A percentile compares a stretch with the other conserved stretches of the same genome.
Conservation (phyloP, 2,329 filamentous ascomycete genomes). For the Aureobasidium lini region DNA sequence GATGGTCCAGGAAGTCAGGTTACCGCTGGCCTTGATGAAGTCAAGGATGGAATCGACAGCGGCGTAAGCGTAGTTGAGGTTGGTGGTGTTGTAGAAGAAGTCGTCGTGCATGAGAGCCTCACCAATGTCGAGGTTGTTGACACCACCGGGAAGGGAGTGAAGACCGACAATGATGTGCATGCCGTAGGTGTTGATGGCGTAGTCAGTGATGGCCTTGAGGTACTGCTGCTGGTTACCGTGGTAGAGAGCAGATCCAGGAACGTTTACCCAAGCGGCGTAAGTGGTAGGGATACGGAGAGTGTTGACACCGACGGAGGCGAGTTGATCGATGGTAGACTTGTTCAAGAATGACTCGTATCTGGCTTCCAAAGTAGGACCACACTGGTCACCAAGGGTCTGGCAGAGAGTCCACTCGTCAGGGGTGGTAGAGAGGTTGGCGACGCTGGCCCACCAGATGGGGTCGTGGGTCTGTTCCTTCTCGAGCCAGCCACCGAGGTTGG, state of each 20-base stretch:
- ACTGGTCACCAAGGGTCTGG: slow-evolving; percentile 23
- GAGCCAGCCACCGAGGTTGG: slow-evolving; percentile 29
- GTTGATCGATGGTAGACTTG: slow-evolving; percentile 27
- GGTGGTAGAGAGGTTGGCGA: slow-evolving; percentile 17
- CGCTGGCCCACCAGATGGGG: slow-evolving; percentile 23
- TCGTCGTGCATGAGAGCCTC: slow-evolving; percentile 24
- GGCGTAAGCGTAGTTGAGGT: slow-evolving; percentile 23
- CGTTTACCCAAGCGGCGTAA: slow-evolving; percentile 31
- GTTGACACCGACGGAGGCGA: slow-evolving; percentile 27
- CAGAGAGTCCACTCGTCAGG: slow-evolving; percentile 32
- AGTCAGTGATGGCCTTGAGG: slow-evolving; percentile 27
- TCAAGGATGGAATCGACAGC: slow-evolving; percentile 14
- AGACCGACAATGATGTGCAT: slow-evolving; percentile 33
- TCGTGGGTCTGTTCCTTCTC: slow-evolving; percentile 22
- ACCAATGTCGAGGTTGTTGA: slow-evolving; percentile 25
- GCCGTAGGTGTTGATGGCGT: slow-evolving; percentile 29
- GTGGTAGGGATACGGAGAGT: slow-evolving; percentile 30
- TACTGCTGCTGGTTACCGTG: slow-evolving; percentile 26
- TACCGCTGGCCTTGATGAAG: slow-evolving; percentile 13
- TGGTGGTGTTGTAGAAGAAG: slow-evolving; percentile 32
- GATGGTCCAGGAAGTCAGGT: slow-evolving; percentile 12
- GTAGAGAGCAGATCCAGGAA: slow-evolving; percentile 29
- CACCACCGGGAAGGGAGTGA: slow-evolving; percentile 27
- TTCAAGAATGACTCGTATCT: slow-evolving; percentile 27
- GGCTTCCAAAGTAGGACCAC: slow-evolving; percentile 24